Percentiles rank a stretch among this genome's conserved stretches.
These are phyloP conservation scores for Geotrichum siamense DNA, from an alignment of 1,139 yeast genomes.

Conservation along the genomic window DNA sequence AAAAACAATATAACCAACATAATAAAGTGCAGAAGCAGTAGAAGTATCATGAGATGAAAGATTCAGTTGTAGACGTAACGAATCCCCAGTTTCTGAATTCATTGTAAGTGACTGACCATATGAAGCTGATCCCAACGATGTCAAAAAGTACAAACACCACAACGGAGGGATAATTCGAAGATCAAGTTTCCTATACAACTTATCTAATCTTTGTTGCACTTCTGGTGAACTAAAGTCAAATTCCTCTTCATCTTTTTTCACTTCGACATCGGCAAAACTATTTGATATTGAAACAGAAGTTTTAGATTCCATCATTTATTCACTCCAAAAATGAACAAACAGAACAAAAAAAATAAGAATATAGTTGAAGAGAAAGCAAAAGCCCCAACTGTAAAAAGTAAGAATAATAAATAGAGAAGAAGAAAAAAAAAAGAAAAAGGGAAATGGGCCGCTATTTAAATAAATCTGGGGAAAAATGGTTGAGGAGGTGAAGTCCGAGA, in stretches of 20 bases:
- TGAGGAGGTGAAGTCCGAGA: too few species aligned
- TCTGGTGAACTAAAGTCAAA: constrained; percentile 16
- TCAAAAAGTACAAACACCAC: constrained; percentile 71
- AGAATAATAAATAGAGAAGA: too few species aligned
- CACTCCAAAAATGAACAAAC: too few species aligned
- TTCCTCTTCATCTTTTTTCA: not conserved
- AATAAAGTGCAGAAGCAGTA: constrained; percentile 73
- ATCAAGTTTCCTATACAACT: constrained; percentile 60
- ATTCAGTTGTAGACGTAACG: constrained; percentile 48
- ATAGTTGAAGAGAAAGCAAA: too few species aligned
- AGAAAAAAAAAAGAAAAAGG: not conserved
- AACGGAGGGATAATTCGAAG: constrained; percentile 71
- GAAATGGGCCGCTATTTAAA: too few species aligned
- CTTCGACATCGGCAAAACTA: not conserved
- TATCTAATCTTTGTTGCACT: constrained; percentile 42
- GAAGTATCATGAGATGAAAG: constrained; percentile 54
- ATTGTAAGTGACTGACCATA: constrained; percentile 78
- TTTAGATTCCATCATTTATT: not conserved
- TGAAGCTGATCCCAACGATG: constrained; percentile 71
- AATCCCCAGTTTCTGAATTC: constrained; percentile 60
- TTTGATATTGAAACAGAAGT: not conserved
- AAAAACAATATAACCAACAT: constrained; percentile 74
- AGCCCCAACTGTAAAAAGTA: too few species aligned
- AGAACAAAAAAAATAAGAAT: too few species aligned
- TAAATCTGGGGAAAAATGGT: too few species aligned